Conservation (phyloP, 2,329 filamentous ascomycete species). For the Claviceps purpurea region DNA sequence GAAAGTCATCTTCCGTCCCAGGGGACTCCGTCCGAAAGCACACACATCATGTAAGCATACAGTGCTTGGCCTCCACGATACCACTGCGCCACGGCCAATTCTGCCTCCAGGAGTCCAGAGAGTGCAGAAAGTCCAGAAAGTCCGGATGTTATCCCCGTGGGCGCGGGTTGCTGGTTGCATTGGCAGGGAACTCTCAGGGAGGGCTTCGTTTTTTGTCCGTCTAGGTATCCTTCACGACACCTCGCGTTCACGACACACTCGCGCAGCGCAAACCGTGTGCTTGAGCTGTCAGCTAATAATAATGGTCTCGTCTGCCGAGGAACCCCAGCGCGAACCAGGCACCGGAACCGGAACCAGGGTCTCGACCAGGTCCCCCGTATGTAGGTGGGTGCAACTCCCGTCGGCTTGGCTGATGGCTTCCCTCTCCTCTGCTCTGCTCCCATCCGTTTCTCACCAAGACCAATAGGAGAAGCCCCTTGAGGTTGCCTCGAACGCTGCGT, state of each 20-base stretch:
- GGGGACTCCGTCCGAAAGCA: not conserved
- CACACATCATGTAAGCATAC: not conserved
- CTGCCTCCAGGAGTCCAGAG: not conserved
- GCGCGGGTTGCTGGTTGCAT: not conserved
- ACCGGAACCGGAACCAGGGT: not conserved
- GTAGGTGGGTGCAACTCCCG: slow-evolving; percentile 3
- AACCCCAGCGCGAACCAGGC: not conserved
- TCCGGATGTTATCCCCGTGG: not conserved
- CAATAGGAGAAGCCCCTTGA: slow-evolving; percentile 5
- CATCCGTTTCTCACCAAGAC: slow-evolving; percentile 2
- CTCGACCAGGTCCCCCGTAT: not conserved
- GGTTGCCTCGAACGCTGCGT: not conserved
- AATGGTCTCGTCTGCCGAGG: not conserved
- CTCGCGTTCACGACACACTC: too few relatives aligned
- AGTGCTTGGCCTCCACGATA: not conserved
- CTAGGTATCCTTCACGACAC: not conserved
- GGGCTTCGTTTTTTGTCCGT: not conserved
- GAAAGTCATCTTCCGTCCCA: not conserved
- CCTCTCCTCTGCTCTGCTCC: not conserved
- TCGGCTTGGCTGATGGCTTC: slow-evolving; percentile 4
- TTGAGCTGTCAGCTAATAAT: not conserved
- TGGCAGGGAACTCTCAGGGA: not conserved
- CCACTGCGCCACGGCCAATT: not conserved
- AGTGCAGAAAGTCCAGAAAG: too few relatives aligned
- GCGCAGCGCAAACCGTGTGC: not conserved